Evolutionary conservation across 768 basidiomycete genomes (phyloP), one percentile per base, ranked within the genome.

Genomic region (Steccherinum ochraceum): DNA sequence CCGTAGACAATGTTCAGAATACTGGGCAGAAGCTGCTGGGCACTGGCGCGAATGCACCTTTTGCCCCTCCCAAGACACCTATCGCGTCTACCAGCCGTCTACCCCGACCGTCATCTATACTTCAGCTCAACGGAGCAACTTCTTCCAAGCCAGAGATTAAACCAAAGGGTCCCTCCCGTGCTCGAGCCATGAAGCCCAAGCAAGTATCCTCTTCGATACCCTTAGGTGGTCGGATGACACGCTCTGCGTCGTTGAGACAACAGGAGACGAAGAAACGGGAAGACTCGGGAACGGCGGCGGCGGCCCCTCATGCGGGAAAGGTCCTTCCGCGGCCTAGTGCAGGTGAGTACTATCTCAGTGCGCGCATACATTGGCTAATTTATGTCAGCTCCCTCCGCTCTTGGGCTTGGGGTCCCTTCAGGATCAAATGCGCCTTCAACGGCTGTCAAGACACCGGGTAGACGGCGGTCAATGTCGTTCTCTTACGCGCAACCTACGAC

Each of bases 401-500:
- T n/a, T 5, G 12, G 23, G 18, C 12, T 21, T 26, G 25, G 30
- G 7, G 30, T 35, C 30, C 30, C 30, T 7, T 35, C 30, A 35
- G 30, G 46, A 1, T n/a, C n/a, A n/a, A 39, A 49, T 23, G 47
- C 45, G 19, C 21, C 44, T n/a, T 49, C 53, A 12, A 12, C 24
- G 12, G 24, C 19, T 13, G n/a, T n/a, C n/a, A 30, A 43, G 19
- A 51, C 54, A 1, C 44, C 47, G 12, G 26, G 25, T 19, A 24
- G 44, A n/a, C 52, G 50, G 40, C 43, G 50, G n/a, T 41, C 56
- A 10, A 45, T 24, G 41, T 49, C 47, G n/a, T 24, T 53, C 23
- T 30, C 46, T 2, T 56, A 52, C 43, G 54, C 54, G 1, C 48
- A 46, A 24, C 58, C 58, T 3, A 60, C 58, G 16, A 27, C 51